These are phyloP conservation scores for Letharia lupina DNA, from an alignment of 495 filamentous ascomycete species.

Conservation along the genomic window DNA sequence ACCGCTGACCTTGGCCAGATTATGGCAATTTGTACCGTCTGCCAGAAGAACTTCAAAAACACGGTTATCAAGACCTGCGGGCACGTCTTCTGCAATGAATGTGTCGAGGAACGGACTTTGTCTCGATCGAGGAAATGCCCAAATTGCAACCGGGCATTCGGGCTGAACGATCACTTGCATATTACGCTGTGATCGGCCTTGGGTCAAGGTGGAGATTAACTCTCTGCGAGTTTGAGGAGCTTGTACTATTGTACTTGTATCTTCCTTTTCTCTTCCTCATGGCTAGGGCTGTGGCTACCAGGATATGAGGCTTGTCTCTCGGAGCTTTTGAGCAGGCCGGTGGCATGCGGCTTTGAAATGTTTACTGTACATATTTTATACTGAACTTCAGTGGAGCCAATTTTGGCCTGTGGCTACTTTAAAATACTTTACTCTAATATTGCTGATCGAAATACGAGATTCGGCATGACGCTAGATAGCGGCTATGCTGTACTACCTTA, in stretches of 20 bases:
- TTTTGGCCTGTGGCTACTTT: too few species aligned
- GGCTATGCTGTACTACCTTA: too few species aligned
- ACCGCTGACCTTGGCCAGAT: slow-evolving; percentile 42
- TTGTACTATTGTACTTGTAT: slow-evolving; percentile 8
- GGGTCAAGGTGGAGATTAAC: neutral
- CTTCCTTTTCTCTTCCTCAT: neutral
- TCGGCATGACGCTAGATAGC: too few species aligned
- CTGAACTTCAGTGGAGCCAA: neutral
- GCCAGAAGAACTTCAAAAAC: slow-evolving; percentile 84
- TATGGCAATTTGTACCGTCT: slow-evolving; percentile 83
- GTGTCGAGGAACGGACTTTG: slow-evolving; percentile 74
- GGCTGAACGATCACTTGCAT: slow-evolving; percentile 78
- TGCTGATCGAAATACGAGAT: too few species aligned
- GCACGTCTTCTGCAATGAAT: slow-evolving; percentile 89
- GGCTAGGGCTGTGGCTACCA: neutral
- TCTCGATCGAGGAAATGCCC: slow-evolving; percentile 93
- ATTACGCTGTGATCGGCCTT: slow-evolving; percentile 39
- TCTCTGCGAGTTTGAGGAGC: neutral
- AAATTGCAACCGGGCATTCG: slow-evolving; percentile 83
- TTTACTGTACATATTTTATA: neutral
- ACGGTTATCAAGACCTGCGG: slow-evolving; percentile 87
- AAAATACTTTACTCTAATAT: too few species aligned
- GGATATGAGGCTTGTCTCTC: neutral
- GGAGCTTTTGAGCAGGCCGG: neutral
- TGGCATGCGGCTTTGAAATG: neutral